Evolutionary conservation across 257 asterid genomes (phyloP).

Genomic region (Eucommia ulmoides): DNA sequence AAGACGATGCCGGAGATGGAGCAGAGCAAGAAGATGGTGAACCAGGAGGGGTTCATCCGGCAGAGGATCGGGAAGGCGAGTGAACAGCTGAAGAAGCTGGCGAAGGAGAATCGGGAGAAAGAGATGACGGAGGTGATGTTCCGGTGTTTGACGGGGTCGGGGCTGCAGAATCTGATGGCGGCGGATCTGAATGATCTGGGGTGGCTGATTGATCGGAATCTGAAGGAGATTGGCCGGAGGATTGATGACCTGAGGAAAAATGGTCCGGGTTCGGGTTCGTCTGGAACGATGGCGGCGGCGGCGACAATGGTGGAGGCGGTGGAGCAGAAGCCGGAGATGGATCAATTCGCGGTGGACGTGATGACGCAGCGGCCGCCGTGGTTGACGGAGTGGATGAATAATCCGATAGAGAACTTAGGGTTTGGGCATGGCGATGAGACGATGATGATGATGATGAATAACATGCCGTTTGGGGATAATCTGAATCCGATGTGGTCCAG

Average conservation of each 20-base stretch:
- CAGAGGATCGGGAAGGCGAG: neutral
- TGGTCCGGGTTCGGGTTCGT: neutral
- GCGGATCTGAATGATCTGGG: neutral
- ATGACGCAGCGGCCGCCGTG: neutral
- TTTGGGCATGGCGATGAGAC: neutral
- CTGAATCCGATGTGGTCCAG: neutral
- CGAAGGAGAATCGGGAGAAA: neutral
- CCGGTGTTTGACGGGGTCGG: neutral
- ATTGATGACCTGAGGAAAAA: neutral
- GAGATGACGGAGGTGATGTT: slow-evolving; percentile 1
- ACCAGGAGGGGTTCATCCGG: too few species aligned
- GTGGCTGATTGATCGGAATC: neutral
- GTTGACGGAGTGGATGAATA: neutral
- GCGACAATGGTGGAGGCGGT: neutral
- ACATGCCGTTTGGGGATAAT: neutral
- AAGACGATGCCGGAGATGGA: neutral
- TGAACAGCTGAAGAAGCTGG: neutral
- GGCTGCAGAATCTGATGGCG: neutral
- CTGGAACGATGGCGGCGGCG: neutral
- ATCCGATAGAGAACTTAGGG: neutral
- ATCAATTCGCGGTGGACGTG: neutral
- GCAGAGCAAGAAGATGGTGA: too few species aligned
- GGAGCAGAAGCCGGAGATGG: neutral
- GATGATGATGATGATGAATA: neutral
- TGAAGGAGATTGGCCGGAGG: neutral